These are phyloP conservation scores for Hysterium pulicare DNA, from an alignment of 2,329 filamentous ascomycete species.

Conservation along the genomic window DNA sequence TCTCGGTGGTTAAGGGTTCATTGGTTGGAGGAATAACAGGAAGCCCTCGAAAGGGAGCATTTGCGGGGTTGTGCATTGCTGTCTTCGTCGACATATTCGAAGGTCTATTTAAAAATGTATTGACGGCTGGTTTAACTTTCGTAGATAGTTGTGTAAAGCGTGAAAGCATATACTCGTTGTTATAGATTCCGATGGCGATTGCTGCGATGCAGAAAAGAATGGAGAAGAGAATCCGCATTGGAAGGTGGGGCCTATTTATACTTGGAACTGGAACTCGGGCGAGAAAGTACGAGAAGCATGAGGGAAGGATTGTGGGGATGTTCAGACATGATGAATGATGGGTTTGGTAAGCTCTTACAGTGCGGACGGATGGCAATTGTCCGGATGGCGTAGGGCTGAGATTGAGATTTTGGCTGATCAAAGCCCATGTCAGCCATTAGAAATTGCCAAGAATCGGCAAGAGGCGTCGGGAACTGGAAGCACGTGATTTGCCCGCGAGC, in stretches of 20 bases:
- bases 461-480: too few species aligned
- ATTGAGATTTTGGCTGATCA: too few species aligned
- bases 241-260: constrained; percentile 29
- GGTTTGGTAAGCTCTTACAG: too few species aligned
- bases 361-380: too few species aligned
- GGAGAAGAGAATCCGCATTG: constrained; percentile 40
- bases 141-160: constrained; percentile 31
- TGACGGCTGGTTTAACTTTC: constrained; percentile 24
- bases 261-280: constrained; percentile 11
- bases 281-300: constrained; percentile 28
- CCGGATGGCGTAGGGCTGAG: too few species aligned
- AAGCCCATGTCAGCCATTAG: too few species aligned
- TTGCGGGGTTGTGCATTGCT: constrained; percentile 24
- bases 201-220: constrained; percentile 43
- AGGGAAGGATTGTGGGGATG: constrained; percentile 2
- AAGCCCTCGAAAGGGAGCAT: constrained; percentile 43
- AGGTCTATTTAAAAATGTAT: constrained; percentile 21
- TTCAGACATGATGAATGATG: too few species aligned
- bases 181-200: constrained; percentile 37
- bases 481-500: too few species aligned
- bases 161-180: constrained; percentile 42
- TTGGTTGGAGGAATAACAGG: constrained; percentile 47
- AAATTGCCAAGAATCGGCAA: too few species aligned
- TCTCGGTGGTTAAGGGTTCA: constrained; percentile 34
- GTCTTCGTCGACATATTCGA: constrained; percentile 27